Evolutionary conservation across 2,329 filamentous ascomycete genomes (phyloP), one percentile per base, ranked within the genome.

Genomic region (Blastomyces silverae): DNA sequence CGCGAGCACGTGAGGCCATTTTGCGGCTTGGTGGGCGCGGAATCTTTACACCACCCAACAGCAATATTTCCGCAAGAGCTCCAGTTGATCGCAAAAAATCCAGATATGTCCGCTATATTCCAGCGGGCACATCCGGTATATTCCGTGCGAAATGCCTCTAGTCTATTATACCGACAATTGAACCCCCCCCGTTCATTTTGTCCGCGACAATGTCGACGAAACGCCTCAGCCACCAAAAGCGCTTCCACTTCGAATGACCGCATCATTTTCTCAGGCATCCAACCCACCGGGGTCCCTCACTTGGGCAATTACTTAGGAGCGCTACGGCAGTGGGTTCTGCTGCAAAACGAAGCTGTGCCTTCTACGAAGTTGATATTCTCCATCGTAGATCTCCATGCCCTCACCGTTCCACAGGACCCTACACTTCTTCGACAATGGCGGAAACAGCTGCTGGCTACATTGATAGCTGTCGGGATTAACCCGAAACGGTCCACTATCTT

Each of bases 301-400:
- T 80, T 99, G 39, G 94, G 94, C 64, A 99, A 99, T 79, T 99
- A 97, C 77, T 84, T 96, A 13, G 94, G 94, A 34, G 94, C 94
- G 20, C 80, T 99, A 64, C 85, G 86, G 61, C 87, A 91, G 81
- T 99, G 94, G 94, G 89, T 89, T 58, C 82, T 83, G 66, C 81
- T 97, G 8, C 93, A 99, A 69, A 80, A 91, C 66, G 69, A 79
- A 0, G 73, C 81, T n/a, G 42, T 34, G n/a, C 48, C 28, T 20
- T 65, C 65, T 20, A 53, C 56, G 57, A 87, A 83, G 65, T 80
- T 96, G 25, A 79, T 95, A 37, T 99, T 89, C 78, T 96, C 89
- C 0, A 85, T 99, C 63, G 94, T 96, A 62, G 94, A 99, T 76
- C 82, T 97, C 25, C 94, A 99, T 78, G 93, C 94, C 67, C 89